Evolutionary conservation across 352 stramenopile species (phyloP).

Genomic region (Phytophthora pluvialis): DNA sequence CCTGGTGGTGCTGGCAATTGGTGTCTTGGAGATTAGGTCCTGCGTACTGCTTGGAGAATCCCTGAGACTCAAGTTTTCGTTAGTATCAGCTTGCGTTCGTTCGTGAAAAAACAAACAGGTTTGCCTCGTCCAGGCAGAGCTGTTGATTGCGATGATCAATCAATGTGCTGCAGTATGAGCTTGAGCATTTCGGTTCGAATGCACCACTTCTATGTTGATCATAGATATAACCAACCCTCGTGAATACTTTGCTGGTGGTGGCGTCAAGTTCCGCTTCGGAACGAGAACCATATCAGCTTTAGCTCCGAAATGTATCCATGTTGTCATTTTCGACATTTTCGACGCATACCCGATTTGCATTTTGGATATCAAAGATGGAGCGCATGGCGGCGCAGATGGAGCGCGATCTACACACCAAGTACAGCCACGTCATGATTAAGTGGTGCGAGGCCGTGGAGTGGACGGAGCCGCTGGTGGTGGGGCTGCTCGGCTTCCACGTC

Average conservation of each 20-base stretch:
- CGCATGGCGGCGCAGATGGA: slow-evolving; percentile 62
- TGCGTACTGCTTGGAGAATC: background rate
- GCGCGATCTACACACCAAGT: slow-evolving; percentile 74
- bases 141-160: background rate
- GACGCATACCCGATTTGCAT: too few relatives aligned
- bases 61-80: slow-evolving; percentile 4
- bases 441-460: slow-evolving; percentile 89
- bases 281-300: background rate
- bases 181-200: slow-evolving; percentile 1
- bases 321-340: slow-evolving; percentile 1
- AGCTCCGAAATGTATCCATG: slow-evolving; percentile 1
- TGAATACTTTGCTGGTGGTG: too few relatives aligned
- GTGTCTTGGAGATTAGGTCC: background rate
- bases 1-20: slow-evolving; percentile 9
- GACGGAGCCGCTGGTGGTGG: slow-evolving; percentile 74
- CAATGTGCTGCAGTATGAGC: slow-evolving; percentile 1
- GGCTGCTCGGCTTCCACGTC: slow-evolving; percentile 61
- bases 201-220: too few relatives aligned
- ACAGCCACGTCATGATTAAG: slow-evolving; percentile 74
- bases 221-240: too few relatives aligned
- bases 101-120: background rate
- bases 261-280: too few relatives aligned
- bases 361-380: slow-evolving; percentile 29
- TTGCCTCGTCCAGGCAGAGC: background rate
- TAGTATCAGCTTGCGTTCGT: slow-evolving; percentile 17